A percentile compares a stretch with the other conserved stretches of the same genome.
Conservation (phyloP, 2,329 filamentous ascomycete genomes). For the Dothideomycetes sp. region DNA sequence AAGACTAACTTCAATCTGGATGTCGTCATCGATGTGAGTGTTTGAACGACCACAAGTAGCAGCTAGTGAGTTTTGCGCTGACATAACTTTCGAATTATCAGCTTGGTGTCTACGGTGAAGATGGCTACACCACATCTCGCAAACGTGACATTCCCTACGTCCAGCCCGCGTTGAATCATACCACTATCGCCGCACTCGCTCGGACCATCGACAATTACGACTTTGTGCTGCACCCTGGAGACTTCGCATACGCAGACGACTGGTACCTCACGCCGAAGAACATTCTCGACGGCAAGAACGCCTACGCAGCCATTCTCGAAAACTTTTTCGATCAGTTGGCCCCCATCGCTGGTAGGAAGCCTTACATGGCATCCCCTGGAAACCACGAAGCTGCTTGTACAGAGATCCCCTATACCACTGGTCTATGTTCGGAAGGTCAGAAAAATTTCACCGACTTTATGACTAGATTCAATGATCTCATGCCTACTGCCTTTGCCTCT, state of each 20-base stretch:
- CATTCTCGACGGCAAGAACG: conserved; percentile 39
- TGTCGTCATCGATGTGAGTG: conserved; percentile 46
- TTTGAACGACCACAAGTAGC: no score
- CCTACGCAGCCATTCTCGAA: conserved; percentile 49
- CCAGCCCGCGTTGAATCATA: conserved; percentile 47
- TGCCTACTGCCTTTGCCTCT: conserved; percentile 44
- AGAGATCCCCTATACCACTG: conserved; percentile 29
- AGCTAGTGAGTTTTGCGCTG: conserved; percentile 12
- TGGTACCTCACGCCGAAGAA: conserved; percentile 42
- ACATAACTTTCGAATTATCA: conserved; percentile 24
- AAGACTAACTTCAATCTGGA: conserved; percentile 45
- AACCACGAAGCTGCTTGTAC: conserved; percentile 44
- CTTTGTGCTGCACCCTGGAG: conserved; percentile 45
- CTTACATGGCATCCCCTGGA: conserved; percentile 49
- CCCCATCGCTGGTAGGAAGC: conserved; percentile 45
- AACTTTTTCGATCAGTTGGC: conserved; percentile 49
- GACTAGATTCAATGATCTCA: conserved; percentile 41
- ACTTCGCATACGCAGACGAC: conserved; percentile 52
- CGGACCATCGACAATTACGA: conserved; percentile 47
- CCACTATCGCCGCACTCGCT: conserved; percentile 48
- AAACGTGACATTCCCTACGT: conserved; percentile 45
- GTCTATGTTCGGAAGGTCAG: conserved; percentile 43
- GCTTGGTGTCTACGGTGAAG: conserved; percentile 45
- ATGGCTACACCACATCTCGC: conserved; percentile 35
- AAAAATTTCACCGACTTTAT: conserved; percentile 54